Evolutionary conservation across 768 basidiomycete species (phyloP).

Genomic region (Hypholoma fasciculare): DNA sequence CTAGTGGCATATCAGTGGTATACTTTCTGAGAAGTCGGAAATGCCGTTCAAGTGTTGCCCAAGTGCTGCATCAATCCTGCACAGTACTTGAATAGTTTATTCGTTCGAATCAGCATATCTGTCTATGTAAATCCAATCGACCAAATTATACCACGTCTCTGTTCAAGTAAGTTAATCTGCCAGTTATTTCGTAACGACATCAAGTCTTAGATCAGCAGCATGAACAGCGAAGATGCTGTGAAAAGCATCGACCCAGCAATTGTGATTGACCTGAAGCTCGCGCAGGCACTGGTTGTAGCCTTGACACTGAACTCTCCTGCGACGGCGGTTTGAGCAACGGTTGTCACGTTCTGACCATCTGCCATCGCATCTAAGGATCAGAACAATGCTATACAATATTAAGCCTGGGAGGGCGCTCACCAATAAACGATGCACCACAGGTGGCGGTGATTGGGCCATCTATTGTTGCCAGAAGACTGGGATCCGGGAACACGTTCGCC

Average conservation of each 20-base stretch:
- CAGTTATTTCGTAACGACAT: background rate
- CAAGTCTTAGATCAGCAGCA: background rate
- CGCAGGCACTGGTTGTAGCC: background rate
- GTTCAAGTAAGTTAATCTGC: too few relatives aligned
- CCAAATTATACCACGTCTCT: too few relatives aligned
- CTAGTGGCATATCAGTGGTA: too few relatives aligned
- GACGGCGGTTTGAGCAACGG: slow-evolving; percentile 33
- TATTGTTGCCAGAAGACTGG: slow-evolving; percentile 20
- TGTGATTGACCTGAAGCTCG: background rate
- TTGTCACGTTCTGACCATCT: slow-evolving; percentile 39
- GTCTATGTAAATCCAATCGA: too few relatives aligned
- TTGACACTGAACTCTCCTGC: slow-evolving; percentile 14
- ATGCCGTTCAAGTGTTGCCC: too few relatives aligned
- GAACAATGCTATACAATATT: background rate
- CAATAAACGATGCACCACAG: slow-evolving; percentile 45
- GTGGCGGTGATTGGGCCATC: slow-evolving; percentile 20
- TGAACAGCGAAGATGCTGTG: background rate
- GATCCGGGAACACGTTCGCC: slow-evolving; percentile 28
- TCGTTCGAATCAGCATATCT: too few relatives aligned
- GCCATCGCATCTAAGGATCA: background rate
- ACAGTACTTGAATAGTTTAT: too few relatives aligned
- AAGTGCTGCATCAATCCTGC: too few relatives aligned
- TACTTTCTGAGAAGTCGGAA: too few relatives aligned
- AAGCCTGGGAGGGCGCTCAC: slow-evolving; percentile 24
- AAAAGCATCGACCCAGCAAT: slow-evolving; percentile 1